Percentiles rank a stretch among this genome's conserved stretches.
Evolutionary conservation across 345 rosid species (phyloP).

Genomic region (Durio zibethinus): DNA sequence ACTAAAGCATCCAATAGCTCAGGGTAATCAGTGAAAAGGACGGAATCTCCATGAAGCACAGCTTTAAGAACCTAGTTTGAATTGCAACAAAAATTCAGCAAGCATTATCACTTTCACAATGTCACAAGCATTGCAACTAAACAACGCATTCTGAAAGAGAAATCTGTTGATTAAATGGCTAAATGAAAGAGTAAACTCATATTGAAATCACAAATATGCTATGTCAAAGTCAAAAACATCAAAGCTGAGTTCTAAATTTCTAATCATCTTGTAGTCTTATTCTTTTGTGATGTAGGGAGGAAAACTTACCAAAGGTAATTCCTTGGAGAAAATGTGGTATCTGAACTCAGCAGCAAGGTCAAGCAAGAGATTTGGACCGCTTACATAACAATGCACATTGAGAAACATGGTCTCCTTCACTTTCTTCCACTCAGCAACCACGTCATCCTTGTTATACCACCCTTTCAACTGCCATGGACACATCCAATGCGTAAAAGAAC

Average conservation of each 20-base stretch:
- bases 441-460: constrained; percentile 86
- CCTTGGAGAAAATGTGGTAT: constrained; percentile 91
- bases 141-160: background rate
- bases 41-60: constrained; percentile 73
- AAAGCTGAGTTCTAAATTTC: background rate
- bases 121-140: background rate
- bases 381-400: constrained; percentile 77
- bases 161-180: background rate
- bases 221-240: background rate
- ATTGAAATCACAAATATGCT: background rate
- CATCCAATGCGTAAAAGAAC: background rate
- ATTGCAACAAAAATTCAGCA: constrained; percentile 5
- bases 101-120: background rate
- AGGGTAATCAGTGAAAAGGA: constrained; percentile 59
- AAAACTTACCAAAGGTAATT: constrained; percentile 72
- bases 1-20: constrained; percentile 67
- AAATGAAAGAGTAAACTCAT: background rate
- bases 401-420: constrained; percentile 55
- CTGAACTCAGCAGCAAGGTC: constrained; percentile 86
- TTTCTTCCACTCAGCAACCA: constrained; percentile 92
- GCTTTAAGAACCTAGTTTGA: constrained; percentile 69
- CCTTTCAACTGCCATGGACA: constrained; percentile 55
- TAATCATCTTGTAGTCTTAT: background rate
- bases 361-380: constrained; percentile 60
- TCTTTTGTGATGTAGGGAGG: background rate